phyloP scores from a whole-genome alignment of 2,329 filamentous ascomycete species.

The Penicillium polonicum region DNA sequence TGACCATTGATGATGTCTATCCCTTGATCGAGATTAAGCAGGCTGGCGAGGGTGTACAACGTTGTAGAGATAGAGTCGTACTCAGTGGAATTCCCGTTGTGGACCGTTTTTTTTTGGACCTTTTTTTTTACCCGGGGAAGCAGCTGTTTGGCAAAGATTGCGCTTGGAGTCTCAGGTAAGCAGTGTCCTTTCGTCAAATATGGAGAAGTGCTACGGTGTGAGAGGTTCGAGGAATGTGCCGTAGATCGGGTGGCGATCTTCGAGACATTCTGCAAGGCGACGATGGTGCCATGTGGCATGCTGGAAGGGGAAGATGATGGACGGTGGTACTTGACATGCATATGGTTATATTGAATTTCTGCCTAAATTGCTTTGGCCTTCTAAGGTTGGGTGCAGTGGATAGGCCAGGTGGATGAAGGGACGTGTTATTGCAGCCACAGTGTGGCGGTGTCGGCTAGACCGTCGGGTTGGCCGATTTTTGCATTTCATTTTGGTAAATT shows the following conservation, averaged over 20 bases:
- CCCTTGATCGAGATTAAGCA: constrained; percentile 14
- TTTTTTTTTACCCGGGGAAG: neutral
- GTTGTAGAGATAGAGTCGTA: constrained; percentile 8
- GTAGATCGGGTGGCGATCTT: constrained; percentile 19
- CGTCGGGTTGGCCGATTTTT: neutral
- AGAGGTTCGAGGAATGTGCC: constrained; percentile 17
- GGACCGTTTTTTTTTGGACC: neutral
- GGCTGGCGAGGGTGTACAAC: neutral
- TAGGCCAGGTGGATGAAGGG: too few relatives aligned
- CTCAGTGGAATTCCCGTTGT: constrained; percentile 6
- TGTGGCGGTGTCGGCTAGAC: constrained; percentile 2
- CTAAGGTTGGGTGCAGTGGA: neutral
- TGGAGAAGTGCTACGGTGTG: constrained; percentile 28
- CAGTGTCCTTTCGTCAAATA: constrained; percentile 13
- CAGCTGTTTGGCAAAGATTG: neutral
- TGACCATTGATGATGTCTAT: neutral
- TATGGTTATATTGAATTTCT: neutral
- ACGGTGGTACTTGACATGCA: constrained; percentile 10
- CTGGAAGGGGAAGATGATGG: constrained; percentile 12
- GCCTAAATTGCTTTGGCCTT: neutral
- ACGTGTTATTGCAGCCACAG: constrained; percentile 3
- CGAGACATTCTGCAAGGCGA: constrained; percentile 29
- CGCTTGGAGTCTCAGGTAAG: neutral
- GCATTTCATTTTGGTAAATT: too few relatives aligned
- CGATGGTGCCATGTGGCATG: constrained; percentile 24